Evolutionary conservation across 1,284 basidiomycete species (phyloP), one percentile per base, ranked within the genome.

Genomic region (Xerocomus minutiporus): DNA sequence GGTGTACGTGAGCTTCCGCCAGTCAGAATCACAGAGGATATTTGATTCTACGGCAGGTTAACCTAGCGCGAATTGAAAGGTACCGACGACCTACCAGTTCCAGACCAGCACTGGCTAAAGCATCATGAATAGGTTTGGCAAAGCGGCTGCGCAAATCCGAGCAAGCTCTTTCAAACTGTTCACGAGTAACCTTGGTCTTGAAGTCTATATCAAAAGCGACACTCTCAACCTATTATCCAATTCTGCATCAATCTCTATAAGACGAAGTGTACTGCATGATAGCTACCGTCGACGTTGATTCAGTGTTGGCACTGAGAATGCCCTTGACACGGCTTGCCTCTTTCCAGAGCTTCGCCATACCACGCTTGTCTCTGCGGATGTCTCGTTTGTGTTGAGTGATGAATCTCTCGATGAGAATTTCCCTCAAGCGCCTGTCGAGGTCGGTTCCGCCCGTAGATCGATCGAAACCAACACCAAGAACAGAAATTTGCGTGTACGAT

Each of bases 291-390:
- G 86, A 80, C 45, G 72, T 75, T 17, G 88, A 88, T 46, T 94
- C 93, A 9, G 78, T 77, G 68, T 99, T 99, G 46, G 95, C 95
- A 64, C 93, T 97, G 55, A 99, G 75, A 61, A 99, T 89, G 20
- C 88, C 81, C 77, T 98, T 99, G 61, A 97, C 83, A 51, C 94
- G 81, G 46, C 82, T 84, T 0, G 96, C 93, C 71, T 99, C 97
- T 70, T 93, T 94, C 80, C 91, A 88, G 15, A 99, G 73, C 71
- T 95, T 95, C 4, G 92, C 89, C 87, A 97, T 89, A 1, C 90
- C 94, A 55, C 87, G 81, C 64, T 84, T 83, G 68, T 97, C 92
- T 59, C 78, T 76, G 25, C 82, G 76, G 42, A 88, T 77, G 58
- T 84, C 78, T 66, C 75, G 80, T 61, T 79, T 78, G 59, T 85